Base-by-base conservation (phyloP, 305 asterid genomes). In the Coffea humblotiana region DNA sequence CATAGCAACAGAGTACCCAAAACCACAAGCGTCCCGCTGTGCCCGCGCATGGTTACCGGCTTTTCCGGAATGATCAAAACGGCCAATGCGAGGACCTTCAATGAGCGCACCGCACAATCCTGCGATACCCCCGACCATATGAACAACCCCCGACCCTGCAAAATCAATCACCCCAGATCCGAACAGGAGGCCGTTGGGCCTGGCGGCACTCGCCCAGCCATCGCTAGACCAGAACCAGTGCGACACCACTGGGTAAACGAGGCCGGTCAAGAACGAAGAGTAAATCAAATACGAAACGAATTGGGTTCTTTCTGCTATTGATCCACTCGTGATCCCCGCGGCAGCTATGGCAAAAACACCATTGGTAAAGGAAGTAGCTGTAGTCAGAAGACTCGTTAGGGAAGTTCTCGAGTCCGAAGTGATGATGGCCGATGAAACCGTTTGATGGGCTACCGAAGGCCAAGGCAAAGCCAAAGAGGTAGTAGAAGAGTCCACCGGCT, bases 301-400 rank as follows among this genome's bases (percentile, higher is more conserved):
- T 74, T 90, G 90, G 14, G 91, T 89, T 29, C 91, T 71, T 77
- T 89, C 92, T 25, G 92, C 89, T 1, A 87, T 87, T 9, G 92
- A 89, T 63, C 91, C 90, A 75, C 91, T 89, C 40, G 93, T 86
- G 32, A 89, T 89, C 10, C 90, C 91, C 9, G 89, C 91, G 72
- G 90, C 89, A n/a, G 93, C 91, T 0, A 90, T 90, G 40, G 93
- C 91, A 60, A 89, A 89, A 89, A 35, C 89, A 85, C 93, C 90
- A 89, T 35, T 89, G 93, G 71, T 85, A 89, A 47, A 90, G 88
- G 71, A 88, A 90, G 72, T 71, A 71, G 68, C 87, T 81, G 84
- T 90, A 90, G 75, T 90, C 93, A 77, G 52, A 84, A 21, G 69
- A 70, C 0, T 77, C 63, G 1, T 87, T 75, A 14, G 90, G 93